Evolutionary conservation across 768 basidiomycete species (phyloP).

Genomic region (Kockovaella imperatae): DNA sequence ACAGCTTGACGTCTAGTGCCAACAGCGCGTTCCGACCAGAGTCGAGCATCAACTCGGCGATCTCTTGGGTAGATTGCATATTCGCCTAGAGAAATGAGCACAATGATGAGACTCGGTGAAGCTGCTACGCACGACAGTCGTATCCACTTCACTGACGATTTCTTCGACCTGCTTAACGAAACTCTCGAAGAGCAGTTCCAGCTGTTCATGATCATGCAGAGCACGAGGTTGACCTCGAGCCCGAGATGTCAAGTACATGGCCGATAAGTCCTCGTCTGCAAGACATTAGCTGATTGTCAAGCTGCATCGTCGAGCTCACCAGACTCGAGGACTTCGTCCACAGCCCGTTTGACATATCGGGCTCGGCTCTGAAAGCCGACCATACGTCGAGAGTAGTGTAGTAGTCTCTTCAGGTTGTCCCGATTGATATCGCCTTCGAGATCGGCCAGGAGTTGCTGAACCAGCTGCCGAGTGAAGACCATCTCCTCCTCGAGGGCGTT

Average conservation of each 20-base stretch:
- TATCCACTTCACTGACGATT: slow-evolving; percentile 87
- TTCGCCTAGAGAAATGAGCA: slow-evolving; percentile 58
- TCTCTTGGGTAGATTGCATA: slow-evolving; percentile 95
- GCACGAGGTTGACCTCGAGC: slow-evolving; percentile 57
- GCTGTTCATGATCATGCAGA: slow-evolving; percentile 76
- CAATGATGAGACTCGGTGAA: background rate
- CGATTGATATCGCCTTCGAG: slow-evolving; percentile 92
- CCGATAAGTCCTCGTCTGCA: slow-evolving; percentile 82
- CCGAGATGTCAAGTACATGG: slow-evolving; percentile 91
- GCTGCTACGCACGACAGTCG: slow-evolving; percentile 57
- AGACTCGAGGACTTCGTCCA: slow-evolving; percentile 86
- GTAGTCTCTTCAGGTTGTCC: slow-evolving; percentile 80
- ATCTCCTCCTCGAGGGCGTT: slow-evolving; percentile 93
- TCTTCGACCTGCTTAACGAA: slow-evolving; percentile 96
- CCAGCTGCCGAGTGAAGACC: slow-evolving; percentile 81
- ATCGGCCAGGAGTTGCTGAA: slow-evolving; percentile 81
- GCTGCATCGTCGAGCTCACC: slow-evolving; percentile 50
- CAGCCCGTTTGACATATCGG: slow-evolving; percentile 76
- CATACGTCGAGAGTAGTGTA: slow-evolving; percentile 85
- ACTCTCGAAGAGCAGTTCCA: slow-evolving; percentile 86
- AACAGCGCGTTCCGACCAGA: slow-evolving; percentile 88
- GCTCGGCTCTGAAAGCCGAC: slow-evolving; percentile 86
- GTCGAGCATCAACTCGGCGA: slow-evolving; percentile 91
- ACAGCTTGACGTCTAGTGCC: slow-evolving; percentile 86
- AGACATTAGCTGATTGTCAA: background rate